These are phyloP conservation scores for Magnolia changhungtana DNA, from an alignment of 164 flowering plant genomes.

Conservation along the genomic window DNA sequence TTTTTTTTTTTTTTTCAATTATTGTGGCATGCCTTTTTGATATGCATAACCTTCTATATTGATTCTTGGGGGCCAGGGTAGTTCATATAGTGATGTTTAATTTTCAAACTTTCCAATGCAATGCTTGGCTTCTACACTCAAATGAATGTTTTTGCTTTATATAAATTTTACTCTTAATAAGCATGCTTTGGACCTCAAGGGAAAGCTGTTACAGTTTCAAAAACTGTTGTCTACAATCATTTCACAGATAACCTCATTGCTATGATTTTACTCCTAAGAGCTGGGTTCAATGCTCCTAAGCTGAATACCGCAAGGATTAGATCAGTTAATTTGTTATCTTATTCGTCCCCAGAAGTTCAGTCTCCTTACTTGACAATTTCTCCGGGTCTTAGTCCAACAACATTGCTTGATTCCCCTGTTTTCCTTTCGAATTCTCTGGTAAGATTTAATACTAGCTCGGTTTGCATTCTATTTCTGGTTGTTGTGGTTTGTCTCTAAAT, in stretches of 20 bases:
- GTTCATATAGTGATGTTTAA: not conserved
- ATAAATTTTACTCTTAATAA: too few species aligned
- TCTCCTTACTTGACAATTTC: slow-evolving; percentile 75
- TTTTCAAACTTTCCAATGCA: not conserved
- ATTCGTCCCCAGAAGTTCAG: slow-evolving; percentile 33
- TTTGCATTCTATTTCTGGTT: not conserved
- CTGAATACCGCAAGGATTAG: slow-evolving; percentile 59
- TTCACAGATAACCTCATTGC: too few species aligned
- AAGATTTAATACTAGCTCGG: slow-evolving; percentile 16
- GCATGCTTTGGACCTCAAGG: too few species aligned
- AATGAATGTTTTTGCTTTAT: too few species aligned
- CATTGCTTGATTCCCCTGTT: slow-evolving; percentile 82
- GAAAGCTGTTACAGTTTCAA: too few species aligned
- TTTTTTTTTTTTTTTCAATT: not conserved
- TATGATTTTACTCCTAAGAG: slow-evolving; percentile 26
- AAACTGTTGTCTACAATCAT: too few species aligned
- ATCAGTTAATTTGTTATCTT: slow-evolving; percentile 33
- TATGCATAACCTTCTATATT: not conserved
- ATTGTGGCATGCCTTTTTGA: not conserved
- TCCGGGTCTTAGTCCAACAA: slow-evolving; percentile 80
- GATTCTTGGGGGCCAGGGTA: not conserved
- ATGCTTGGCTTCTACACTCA: not conserved
- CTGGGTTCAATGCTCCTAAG: slow-evolving; percentile 78
- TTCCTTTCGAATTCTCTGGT: slow-evolving; percentile 81
- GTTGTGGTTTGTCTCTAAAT: not conserved